Conservation (phyloP, 2,329 filamentous ascomycete species). For the Septoria petroselini region DNA sequence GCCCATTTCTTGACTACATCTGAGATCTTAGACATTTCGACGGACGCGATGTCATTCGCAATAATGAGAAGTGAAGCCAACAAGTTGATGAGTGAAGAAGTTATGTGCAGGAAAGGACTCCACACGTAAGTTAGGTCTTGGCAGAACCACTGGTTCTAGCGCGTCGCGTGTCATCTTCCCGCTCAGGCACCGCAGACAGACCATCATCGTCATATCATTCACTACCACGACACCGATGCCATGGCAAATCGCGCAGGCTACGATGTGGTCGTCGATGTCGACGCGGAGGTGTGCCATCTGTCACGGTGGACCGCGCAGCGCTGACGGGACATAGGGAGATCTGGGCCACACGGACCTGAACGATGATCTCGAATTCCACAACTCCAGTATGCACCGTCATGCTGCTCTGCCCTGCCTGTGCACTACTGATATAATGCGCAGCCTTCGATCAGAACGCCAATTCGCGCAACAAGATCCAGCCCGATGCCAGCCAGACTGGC, state of each 20-base stretch:
- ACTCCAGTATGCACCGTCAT: constrained; percentile 61
- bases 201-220: background rate
- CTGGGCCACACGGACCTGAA: constrained; percentile 97
- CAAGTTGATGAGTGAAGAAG: too few relatives aligned
- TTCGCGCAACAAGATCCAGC: constrained; percentile 48
- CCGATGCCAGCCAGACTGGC: constrained; percentile 35
- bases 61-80: too few relatives aligned
- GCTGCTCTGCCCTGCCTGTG: background rate
- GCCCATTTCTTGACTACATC: too few relatives aligned
- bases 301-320: background rate
- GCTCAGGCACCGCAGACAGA: too few relatives aligned
- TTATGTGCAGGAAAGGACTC: too few relatives aligned
- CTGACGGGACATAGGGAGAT: constrained; percentile 65
- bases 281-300: constrained; percentile 72
- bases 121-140: too few relatives aligned
- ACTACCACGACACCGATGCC: constrained; percentile 4
- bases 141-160: too few relatives aligned
- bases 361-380: constrained; percentile 98
- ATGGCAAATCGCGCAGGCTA: constrained; percentile 69
- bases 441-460: constrained; percentile 38
- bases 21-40: too few relatives aligned
- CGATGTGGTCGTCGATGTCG: constrained; percentile 95
- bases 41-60: too few relatives aligned
- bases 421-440: constrained; percentile 16
- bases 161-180: too few relatives aligned